Percentiles rank a stretch among this genome's conserved stretches.
These are phyloP conservation scores for Aquilaria sinensis DNA, from an alignment of 345 rosid species.

Conservation along the genomic window DNA sequence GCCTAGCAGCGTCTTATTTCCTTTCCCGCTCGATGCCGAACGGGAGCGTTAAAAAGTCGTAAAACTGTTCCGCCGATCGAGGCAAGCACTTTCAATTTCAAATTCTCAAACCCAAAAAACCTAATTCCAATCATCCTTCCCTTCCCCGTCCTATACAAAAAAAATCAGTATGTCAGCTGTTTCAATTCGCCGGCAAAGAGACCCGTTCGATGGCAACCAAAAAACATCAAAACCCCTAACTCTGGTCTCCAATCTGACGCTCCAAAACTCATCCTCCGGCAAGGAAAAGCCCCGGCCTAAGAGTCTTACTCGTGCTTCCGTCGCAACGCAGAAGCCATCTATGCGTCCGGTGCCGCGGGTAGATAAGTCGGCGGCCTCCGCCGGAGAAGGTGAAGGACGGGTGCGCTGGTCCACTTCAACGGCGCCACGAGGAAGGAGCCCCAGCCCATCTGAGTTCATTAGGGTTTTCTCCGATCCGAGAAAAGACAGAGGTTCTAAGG, in stretches of 20 bases:
- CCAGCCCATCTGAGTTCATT: conserved; percentile 72
- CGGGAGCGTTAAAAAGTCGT: no score
- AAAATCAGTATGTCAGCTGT: conserved; percentile 46
- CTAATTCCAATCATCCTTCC: no score
- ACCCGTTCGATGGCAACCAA: conserved; percentile 31
- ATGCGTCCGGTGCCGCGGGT: conserved; percentile 50
- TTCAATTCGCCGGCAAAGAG: conserved; percentile 53
- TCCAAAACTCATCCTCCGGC: conserved; percentile 40
- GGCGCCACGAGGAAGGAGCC: conserved; percentile 74
- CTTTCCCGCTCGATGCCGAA: no score
- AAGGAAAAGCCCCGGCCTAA: conserved; percentile 49
- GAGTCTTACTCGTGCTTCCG: conserved; percentile 20
- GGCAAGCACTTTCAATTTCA: no score
- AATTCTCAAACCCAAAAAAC: no score
- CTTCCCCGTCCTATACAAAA: no score
- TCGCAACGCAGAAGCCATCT: conserved; percentile 50
- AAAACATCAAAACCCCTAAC: conserved; percentile 39
- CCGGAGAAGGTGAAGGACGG: conserved; percentile 29
- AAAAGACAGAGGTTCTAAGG: conserved; percentile 34
- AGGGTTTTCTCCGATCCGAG: conserved; percentile 44
- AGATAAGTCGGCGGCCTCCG: conserved; percentile 35
- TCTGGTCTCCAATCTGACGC: conserved; percentile 32
- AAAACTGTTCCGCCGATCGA: no score
- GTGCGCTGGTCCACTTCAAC: conserved; percentile 48
- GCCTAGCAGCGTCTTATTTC: no score